Conservation (phyloP, 2,329 filamentous ascomycete species). For the Botryotinia narcissicola region DNA sequence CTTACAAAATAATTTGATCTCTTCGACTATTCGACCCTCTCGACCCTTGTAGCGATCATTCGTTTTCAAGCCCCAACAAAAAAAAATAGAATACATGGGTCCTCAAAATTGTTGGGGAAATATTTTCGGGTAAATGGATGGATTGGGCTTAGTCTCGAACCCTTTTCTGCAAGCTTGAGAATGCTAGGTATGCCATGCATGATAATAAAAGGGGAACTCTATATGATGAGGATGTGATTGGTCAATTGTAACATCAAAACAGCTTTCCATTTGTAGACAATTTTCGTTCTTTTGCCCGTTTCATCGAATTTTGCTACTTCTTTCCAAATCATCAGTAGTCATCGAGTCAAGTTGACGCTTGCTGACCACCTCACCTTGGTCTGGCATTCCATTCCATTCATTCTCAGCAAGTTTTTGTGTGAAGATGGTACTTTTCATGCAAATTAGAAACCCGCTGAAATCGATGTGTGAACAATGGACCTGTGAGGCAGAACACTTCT, state of each 20-base stretch:
- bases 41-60: conserved; percentile 16
- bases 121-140: background rate
- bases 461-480: too few species aligned
- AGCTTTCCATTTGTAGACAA: background rate
- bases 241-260: conserved; percentile 9
- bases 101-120: conserved; percentile 21
- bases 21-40: background rate
- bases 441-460: background rate
- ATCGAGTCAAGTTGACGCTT: background rate
- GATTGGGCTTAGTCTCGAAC: conserved; percentile 4
- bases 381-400: too few species aligned
- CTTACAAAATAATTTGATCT: background rate
- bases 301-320: background rate
- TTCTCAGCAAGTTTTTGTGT: background rate
- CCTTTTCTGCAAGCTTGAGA: conserved; percentile 4
- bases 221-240: conserved; percentile 14
- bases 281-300: background rate
- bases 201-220: background rate
- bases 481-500: background rate
- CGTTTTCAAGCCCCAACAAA: conserved; percentile 17
- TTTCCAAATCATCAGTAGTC: too few species aligned
- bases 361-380: background rate
- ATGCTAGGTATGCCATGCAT: conserved; percentile 7
- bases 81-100: background rate
- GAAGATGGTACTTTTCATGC: background rate